A percentile compares a stretch with the other conserved stretches of the same genome.
These are phyloP conservation scores for Tolypocladium amazonense DNA, from an alignment of 2,329 filamentous ascomycete genomes.

Conservation along the genomic window DNA sequence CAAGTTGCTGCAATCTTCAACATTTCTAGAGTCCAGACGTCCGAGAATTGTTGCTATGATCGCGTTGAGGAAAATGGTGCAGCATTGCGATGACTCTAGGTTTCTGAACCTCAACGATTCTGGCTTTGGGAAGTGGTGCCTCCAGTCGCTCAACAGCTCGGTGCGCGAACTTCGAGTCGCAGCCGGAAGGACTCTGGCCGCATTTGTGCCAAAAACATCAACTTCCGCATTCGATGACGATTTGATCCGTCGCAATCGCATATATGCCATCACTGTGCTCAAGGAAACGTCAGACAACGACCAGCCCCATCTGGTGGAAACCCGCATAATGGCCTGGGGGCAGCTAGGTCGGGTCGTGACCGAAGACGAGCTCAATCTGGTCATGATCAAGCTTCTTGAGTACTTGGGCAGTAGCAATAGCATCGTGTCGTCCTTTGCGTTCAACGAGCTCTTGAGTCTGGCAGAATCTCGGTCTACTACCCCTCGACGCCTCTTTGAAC, in stretches of 20 bases:
- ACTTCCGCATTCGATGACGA: constrained; percentile 10
- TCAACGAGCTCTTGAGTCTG: constrained; percentile 69
- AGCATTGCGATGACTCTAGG: constrained; percentile 49
- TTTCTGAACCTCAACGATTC: constrained; percentile 60
- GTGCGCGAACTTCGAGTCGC: constrained; percentile 75
- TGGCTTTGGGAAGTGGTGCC: constrained; percentile 64
- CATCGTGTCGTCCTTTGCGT: constrained; percentile 70
- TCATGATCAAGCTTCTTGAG: constrained; percentile 72
- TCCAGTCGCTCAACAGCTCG: constrained; percentile 74
- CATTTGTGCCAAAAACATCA: constrained; percentile 42
- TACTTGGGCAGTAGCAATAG: constrained; percentile 78
- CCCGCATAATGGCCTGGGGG: constrained; percentile 77
- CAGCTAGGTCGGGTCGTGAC: constrained; percentile 66
- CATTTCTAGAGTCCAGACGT: constrained; percentile 43
- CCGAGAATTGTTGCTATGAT: constrained; percentile 62
- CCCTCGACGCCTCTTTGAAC: constrained; percentile 61
- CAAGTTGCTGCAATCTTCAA: constrained; percentile 30
- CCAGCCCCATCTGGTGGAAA: constrained; percentile 62
- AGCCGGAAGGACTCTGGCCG: constrained; percentile 57
- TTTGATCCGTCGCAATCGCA: constrained; percentile 38
- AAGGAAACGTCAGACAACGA: constrained; percentile 62
- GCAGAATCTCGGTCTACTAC: constrained; percentile 54
- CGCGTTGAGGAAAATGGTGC: constrained; percentile 56
- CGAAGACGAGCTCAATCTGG: constrained; percentile 77
- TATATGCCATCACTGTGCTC: constrained; percentile 59